phyloP scores from a whole-genome alignment of 2,329 filamentous ascomycete species.

The Neospermospora avenae region DNA sequence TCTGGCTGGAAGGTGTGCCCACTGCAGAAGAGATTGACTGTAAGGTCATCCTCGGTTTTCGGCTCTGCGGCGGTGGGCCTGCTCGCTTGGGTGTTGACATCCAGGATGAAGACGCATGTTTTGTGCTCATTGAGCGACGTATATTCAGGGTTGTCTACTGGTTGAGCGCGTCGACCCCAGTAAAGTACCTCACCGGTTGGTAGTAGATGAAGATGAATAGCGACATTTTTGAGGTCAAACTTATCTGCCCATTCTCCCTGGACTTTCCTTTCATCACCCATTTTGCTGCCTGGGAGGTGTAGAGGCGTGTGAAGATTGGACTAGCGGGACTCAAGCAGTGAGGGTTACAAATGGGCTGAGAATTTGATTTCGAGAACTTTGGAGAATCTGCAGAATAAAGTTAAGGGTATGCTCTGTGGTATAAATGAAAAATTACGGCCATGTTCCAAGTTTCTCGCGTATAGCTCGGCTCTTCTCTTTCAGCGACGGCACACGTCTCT shows the following conservation, averaged over 20 bases:
- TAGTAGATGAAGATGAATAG: conserved; percentile 11
- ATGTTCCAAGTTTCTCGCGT: too few species aligned
- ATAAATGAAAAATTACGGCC: too few species aligned
- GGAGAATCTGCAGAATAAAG: too few species aligned
- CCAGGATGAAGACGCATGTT: conserved; percentile 9
- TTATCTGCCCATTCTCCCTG: conserved; percentile 2
- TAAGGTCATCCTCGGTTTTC: conserved; percentile 3
- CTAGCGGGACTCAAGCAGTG: too few species aligned
- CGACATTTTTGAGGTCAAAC: conserved; percentile 4
- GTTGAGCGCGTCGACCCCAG: conserved; percentile 9
- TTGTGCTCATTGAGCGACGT: conserved; percentile 7
- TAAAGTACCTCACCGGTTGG: conserved; percentile 9
- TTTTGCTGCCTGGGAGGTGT: not conserved
- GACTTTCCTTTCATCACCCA: not conserved
- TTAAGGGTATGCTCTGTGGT: too few species aligned
- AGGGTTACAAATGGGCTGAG: too few species aligned
- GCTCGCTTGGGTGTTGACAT: not conserved
- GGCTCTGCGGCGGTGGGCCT: conserved; percentile 4
- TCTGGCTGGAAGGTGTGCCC: conserved; percentile 11
- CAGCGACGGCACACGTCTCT: too few species aligned
- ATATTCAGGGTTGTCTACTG: not conserved
- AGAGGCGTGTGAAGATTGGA: too few species aligned
- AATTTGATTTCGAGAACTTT: too few species aligned
- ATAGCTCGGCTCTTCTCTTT: too few species aligned
- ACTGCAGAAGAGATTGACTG: conserved; percentile 9